Evolutionary conservation across 73 alveolate species (phyloP).

Genomic region (Blepharisma japonicum): DNA sequence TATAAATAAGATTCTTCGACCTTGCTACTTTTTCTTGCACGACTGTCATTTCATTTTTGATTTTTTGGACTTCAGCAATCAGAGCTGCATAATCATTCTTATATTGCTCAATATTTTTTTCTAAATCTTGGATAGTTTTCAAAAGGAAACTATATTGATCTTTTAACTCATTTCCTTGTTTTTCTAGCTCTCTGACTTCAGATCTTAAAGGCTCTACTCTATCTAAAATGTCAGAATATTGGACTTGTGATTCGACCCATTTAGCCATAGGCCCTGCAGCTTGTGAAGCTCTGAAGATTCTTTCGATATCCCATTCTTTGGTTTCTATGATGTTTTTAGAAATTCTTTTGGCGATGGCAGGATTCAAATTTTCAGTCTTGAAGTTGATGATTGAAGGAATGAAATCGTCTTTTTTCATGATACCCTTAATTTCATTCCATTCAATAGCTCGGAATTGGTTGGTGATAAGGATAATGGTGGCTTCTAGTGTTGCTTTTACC

Average conservation of each 20-base stretch:
- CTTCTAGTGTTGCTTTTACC: constrained; percentile 88
- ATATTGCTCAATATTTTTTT: constrained; percentile 74
- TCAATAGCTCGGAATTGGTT: constrained; percentile 59
- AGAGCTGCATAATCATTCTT: constrained; percentile 86
- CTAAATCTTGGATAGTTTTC: constrained; percentile 63
- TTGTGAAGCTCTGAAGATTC: constrained; percentile 75
- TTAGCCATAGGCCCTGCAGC: constrained; percentile 99
- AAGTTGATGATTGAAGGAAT: constrained; percentile 79
- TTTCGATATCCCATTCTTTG: constrained; percentile 88
- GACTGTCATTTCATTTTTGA: constrained; percentile 37
- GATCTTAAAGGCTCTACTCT: constrained; percentile 93
- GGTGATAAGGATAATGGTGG: constrained; percentile 72
- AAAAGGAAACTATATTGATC: constrained; percentile 53
- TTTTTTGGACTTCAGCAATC: constrained; percentile 63
- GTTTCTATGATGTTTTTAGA: constrained; percentile 50
- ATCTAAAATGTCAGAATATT: constrained; percentile 89
- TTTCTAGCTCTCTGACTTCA: constrained; percentile 73
- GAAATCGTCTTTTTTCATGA: constrained; percentile 81
- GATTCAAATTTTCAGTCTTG: constrained; percentile 69
- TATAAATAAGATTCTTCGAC: constrained; percentile 77
- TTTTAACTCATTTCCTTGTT: constrained; percentile 63
- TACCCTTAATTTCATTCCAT: constrained; percentile 81
- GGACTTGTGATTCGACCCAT: constrained; percentile 95
- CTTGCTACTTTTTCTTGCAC: constrained; percentile 94
- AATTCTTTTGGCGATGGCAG: constrained; percentile 48